Evolutionary conservation across 768 basidiomycete species (phyloP), one percentile per base, ranked within the genome.

Genomic region (Fomitopsis serialis): DNA sequence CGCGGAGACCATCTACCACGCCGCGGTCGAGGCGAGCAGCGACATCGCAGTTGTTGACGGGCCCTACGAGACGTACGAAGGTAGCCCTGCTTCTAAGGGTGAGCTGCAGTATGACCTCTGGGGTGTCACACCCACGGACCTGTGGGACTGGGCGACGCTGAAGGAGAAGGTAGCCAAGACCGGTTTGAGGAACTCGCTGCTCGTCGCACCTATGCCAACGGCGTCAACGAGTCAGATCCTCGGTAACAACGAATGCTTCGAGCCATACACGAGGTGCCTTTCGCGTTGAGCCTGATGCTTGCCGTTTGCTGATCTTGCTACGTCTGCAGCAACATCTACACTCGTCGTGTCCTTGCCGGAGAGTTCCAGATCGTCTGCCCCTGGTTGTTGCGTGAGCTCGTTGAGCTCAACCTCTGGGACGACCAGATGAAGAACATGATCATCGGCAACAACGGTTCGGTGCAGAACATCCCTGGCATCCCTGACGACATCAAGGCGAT

Each of bases 281-380:
- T n/a, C n/a, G n/a, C n/a, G n/a, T n/a, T n/a, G n/a, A n/a, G n/a
- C n/a, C n/a, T n/a, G n/a, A n/a, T n/a, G n/a, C n/a, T n/a, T n/a
- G 23, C 6, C 36, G 36, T 37, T 15, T 21, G 36, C 48, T 49
- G 15, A 49, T 25, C 4, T 21, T 22, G 46, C 51, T 47, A 54
- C n/a, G 32, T 35, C 29, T 60, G 13, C 44, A 94, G 94, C 67
- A 98, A 98, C 76, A 96, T 98, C 66, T 98, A 99, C 71, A 96
- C 95, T 47, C 94, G 97, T 50, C 94, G 96, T 65, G 97, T 98
- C 15, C 84, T 99, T n/a, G 93, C 96, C 27, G 97, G 97, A 48
- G 97, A 99, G 76, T 99, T 99, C 89, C 96, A 98, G 69, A 82
- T 99, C 54, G 97, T 98, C 55, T 97, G 94, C 75, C 97, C 97